These are phyloP conservation scores for Epichloe elymi DNA, from an alignment of 2,329 filamentous ascomycete genomes.

Conservation along the genomic window DNA sequence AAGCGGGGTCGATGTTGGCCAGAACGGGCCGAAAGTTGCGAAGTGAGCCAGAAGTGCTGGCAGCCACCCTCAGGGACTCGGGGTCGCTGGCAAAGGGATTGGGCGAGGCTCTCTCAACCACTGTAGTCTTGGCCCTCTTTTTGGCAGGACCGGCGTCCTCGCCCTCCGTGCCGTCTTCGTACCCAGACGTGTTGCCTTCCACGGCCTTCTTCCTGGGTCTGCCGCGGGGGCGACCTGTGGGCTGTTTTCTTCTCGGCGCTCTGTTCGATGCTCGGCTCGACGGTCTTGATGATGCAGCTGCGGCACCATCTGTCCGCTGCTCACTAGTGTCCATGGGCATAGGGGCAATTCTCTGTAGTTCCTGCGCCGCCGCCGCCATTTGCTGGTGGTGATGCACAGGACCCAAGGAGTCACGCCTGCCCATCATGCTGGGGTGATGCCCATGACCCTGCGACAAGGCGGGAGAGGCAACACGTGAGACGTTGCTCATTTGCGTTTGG, in stretches of 20 bases:
- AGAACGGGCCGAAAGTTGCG: slow-evolving; percentile 68
- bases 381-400: slow-evolving; percentile 10
- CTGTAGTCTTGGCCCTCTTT: slow-evolving; percentile 69
- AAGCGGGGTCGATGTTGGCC: slow-evolving; percentile 29
- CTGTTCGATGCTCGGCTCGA: slow-evolving; percentile 46
- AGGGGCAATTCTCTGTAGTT: slow-evolving; percentile 23
- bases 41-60: slow-evolving; percentile 79
- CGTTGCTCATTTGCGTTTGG: slow-evolving; percentile 12
- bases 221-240: slow-evolving; percentile 42
- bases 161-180: slow-evolving; percentile 53
- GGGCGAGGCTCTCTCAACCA: slow-evolving; percentile 53
- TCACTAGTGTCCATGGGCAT: slow-evolving; percentile 15
- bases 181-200: slow-evolving; percentile 59
- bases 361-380: slow-evolving; percentile 11
- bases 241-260: slow-evolving; percentile 23
- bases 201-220: slow-evolving; percentile 40
- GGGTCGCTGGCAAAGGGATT: slow-evolving; percentile 58
- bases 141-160: slow-evolving; percentile 37
- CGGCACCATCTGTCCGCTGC: slow-evolving; percentile 9
- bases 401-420: slow-evolving; percentile 17
- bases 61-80: slow-evolving; percentile 77
- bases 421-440: slow-evolving; percentile 7
- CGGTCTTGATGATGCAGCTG: slow-evolving; percentile 35
- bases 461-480: slow-evolving; percentile 23
- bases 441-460: slow-evolving; percentile 20